phyloP scores from a whole-genome alignment of 768 basidiomycete species.

The Exidia glandulosa region DNA sequence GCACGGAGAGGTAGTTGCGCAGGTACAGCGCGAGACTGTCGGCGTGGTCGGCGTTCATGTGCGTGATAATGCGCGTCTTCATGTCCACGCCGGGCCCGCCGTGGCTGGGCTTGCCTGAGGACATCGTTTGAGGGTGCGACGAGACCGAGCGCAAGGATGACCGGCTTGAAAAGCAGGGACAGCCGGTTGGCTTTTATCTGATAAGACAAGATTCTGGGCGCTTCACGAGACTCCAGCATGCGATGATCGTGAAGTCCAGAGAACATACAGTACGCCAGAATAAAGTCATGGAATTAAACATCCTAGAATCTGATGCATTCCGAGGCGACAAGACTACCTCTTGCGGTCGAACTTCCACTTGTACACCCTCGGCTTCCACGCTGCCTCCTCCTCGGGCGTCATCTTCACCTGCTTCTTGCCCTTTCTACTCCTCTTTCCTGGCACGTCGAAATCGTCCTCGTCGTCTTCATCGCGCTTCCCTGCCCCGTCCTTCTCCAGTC shows the following conservation, averaged over 20 bases:
- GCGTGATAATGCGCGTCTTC: not conserved
- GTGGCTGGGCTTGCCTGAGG: too few species aligned
- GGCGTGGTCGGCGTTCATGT: not conserved
- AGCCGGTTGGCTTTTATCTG: too few species aligned
- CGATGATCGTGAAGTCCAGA: too few species aligned
- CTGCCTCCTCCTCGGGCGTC: constrained; percentile 32
- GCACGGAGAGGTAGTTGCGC: not conserved
- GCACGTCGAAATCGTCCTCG: constrained; percentile 46
- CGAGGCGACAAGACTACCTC: constrained; percentile 26
- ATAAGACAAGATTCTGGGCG: too few species aligned
- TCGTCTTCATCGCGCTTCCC: constrained; percentile 33
- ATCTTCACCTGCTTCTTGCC: constrained; percentile 18
- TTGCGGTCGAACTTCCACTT: constrained; percentile 81
- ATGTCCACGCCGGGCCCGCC: too few species aligned
- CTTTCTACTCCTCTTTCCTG: constrained; percentile 14
- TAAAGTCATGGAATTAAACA: too few species aligned
- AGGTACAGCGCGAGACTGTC: not conserved
- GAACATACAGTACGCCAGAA: too few species aligned
- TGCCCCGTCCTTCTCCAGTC: constrained; percentile 42
- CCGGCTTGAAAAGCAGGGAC: too few species aligned
- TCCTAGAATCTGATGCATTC: too few species aligned
- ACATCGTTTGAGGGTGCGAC: too few species aligned
- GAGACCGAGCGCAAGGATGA: too few species aligned
- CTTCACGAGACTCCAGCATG: too few species aligned
- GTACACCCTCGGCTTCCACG: constrained; percentile 74